phyloP scores from a whole-genome alignment of 139 green algal species.

The Chlorella sorokiniana region DNA sequence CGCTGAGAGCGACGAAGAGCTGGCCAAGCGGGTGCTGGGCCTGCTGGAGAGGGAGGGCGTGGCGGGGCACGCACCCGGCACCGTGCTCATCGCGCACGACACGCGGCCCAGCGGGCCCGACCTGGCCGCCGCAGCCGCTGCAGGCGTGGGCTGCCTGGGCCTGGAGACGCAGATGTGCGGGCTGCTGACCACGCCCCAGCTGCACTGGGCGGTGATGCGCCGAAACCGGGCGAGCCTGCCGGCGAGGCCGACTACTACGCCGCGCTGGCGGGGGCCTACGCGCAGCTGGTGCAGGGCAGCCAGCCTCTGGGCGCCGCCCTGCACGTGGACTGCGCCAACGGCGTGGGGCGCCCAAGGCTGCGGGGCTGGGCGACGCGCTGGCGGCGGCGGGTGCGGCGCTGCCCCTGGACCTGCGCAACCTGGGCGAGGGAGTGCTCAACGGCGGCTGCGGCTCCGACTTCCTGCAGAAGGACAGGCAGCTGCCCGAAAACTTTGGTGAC shows the following conservation, averaged over 20 bases:
- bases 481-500: slow-evolving; percentile 55
- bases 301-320: slow-evolving; percentile 45
- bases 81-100: slow-evolving; percentile 80
- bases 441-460: slow-evolving; percentile 89
- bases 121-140: slow-evolving; percentile 67
- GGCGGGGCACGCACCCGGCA: not conserved
- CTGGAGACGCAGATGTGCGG: slow-evolving; percentile 55
- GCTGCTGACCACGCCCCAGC: slow-evolving; percentile 92
- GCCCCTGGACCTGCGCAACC: slow-evolving; percentile 56
- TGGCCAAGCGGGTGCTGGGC: slow-evolving; percentile 40
- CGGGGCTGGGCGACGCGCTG: slow-evolving; percentile 47
- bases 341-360: slow-evolving; percentile 85
- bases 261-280: slow-evolving; percentile 39
- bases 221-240: slow-evolving; percentile 37
- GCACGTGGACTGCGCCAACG: slow-evolving; percentile 93
- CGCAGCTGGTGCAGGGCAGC: slow-evolving; percentile 30
- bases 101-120: slow-evolving; percentile 68
- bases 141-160: slow-evolving; percentile 65
- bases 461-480: slow-evolving; percentile 89
- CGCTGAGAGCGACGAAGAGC: slow-evolving; percentile 47
- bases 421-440: slow-evolving; percentile 74
- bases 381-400: slow-evolving; percentile 37
- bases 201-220: slow-evolving; percentile 80
- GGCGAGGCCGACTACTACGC: slow-evolving; percentile 55
- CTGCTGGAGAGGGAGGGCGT: slow-evolving; percentile 34